A percentile compares a stretch with the other conserved stretches of the same genome.
Evolutionary conservation across 805 yeast genomes (phyloP).

Genomic region (Clavispora asparagi): DNA sequence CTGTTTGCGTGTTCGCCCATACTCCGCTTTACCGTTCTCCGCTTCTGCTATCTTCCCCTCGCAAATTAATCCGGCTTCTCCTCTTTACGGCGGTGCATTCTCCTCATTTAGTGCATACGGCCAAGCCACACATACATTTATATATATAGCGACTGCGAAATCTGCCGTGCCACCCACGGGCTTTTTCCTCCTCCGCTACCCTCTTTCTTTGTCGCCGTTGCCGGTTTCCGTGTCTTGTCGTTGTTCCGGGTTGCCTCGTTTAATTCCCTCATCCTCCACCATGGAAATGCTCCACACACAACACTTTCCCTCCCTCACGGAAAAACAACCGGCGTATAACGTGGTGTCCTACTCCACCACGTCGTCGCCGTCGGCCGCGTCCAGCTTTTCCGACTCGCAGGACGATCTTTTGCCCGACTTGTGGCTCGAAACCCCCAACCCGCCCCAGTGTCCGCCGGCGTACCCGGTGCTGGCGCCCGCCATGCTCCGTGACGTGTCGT

Average conservation of each 20-base stretch:
- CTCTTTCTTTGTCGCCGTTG: background rate
- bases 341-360: slow-evolving; percentile 1
- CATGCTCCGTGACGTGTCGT: slow-evolving; percentile 20
- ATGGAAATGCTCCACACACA: slow-evolving; percentile 1
- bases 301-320: background rate
- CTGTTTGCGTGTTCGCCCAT: background rate
- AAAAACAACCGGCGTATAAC: background rate
- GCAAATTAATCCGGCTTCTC: slow-evolving; percentile 6
- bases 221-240: background rate
- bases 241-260: no score
- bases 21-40: background rate
- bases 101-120: slow-evolving; percentile 12
- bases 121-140: background rate
- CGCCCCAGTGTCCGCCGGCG: slow-evolving; percentile 2
- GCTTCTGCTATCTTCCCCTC: slow-evolving; percentile 5
- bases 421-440: slow-evolving; percentile 22
- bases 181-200: background rate
- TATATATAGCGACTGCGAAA: slow-evolving; percentile 5
- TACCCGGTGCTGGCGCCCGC: slow-evolving; percentile 15
- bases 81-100: slow-evolving; percentile 6
- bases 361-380: slow-evolving; percentile 5
- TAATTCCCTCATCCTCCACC: background rate
- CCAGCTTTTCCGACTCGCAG: slow-evolving; percentile 9
- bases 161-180: background rate
- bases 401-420: slow-evolving; percentile 31